A percentile compares a stretch with the other conserved stretches of the same genome.
phyloP scores from a whole-genome alignment of 305 asterid species.

The Fraxinus baroniana region DNA sequence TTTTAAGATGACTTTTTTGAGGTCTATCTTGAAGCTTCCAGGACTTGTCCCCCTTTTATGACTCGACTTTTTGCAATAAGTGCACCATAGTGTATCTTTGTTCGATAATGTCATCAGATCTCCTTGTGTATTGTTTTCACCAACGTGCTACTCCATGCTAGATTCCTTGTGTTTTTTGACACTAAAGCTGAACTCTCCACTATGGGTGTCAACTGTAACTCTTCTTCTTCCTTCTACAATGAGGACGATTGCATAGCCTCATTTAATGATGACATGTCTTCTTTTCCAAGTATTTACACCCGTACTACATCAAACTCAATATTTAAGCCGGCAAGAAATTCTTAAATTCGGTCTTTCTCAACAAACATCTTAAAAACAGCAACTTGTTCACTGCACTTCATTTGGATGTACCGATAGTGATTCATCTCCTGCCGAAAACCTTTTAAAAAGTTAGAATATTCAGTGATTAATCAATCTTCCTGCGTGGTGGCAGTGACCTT shows the following conservation, averaged over 20 bases:
- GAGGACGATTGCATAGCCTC: background rate
- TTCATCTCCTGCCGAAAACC: background rate
- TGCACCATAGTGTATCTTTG: background rate
- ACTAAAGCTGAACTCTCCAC: background rate
- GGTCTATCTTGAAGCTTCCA: slow-evolving; percentile 1
- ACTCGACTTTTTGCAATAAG: background rate
- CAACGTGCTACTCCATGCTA: background rate
- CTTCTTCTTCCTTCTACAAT: slow-evolving; percentile 7
- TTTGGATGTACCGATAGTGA: background rate
- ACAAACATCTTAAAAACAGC: background rate
- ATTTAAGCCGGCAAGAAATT: background rate
- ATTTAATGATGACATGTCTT: background rate
- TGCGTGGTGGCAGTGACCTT: background rate
- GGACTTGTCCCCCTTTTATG: background rate
- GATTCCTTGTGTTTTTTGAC: background rate
- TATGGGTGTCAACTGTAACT: background rate
- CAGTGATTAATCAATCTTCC: background rate
- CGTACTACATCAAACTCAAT: background rate
- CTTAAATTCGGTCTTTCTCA: background rate
- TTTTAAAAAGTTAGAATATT: background rate
- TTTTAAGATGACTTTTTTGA: background rate
- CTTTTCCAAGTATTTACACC: background rate
- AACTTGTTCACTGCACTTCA: background rate
- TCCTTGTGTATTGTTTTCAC: background rate
- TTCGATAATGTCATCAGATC: background rate